These are phyloP conservation scores for Exophiala viscosa DNA, from an alignment of 2,329 filamentous ascomycete species.

Conservation along the genomic window DNA sequence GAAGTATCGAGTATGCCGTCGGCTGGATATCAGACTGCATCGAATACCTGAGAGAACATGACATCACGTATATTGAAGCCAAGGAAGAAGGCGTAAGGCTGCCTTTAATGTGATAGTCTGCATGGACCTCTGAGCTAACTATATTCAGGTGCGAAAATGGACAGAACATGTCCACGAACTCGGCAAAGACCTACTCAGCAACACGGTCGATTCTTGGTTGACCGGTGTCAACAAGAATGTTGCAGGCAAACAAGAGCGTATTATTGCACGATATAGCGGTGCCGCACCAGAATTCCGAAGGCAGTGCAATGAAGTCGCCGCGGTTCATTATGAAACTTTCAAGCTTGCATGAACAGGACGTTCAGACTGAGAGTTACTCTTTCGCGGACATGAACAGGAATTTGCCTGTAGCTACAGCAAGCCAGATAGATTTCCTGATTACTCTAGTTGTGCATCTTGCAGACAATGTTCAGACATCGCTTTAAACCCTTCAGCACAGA, in stretches of 20 bases:
- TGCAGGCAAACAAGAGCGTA: constrained; percentile 44
- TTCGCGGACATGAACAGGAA: too few relatives aligned
- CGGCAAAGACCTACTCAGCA: constrained; percentile 43
- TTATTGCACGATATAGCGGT: constrained; percentile 47
- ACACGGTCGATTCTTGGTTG: constrained; percentile 54
- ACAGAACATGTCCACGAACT: constrained; percentile 49
- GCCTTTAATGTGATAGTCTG: too few relatives aligned
- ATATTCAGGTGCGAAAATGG: constrained; percentile 34
- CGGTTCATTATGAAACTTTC: constrained; percentile 36
- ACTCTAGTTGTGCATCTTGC: too few relatives aligned
- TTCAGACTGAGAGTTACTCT: too few relatives aligned
- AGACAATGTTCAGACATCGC: too few relatives aligned
- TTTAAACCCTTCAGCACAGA: too few relatives aligned
- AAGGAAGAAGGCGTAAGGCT: constrained; percentile 36
- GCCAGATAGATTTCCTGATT: too few relatives aligned
- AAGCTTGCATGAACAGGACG: too few relatives aligned
- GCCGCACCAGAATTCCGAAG: constrained; percentile 32
- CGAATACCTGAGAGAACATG: constrained; percentile 27
- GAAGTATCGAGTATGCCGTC: constrained; percentile 34
- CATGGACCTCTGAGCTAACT: too few relatives aligned
- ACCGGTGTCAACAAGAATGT: constrained; percentile 54
- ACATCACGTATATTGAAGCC: constrained; percentile 38
- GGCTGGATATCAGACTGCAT: constrained; percentile 40
- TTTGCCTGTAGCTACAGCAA: too few relatives aligned
- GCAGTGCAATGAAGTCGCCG: constrained; percentile 28